Evolutionary conservation across 2,329 filamentous ascomycete genomes (phyloP), one percentile per base, ranked within the genome.

Genomic region (Colletotrichum costaricense): DNA sequence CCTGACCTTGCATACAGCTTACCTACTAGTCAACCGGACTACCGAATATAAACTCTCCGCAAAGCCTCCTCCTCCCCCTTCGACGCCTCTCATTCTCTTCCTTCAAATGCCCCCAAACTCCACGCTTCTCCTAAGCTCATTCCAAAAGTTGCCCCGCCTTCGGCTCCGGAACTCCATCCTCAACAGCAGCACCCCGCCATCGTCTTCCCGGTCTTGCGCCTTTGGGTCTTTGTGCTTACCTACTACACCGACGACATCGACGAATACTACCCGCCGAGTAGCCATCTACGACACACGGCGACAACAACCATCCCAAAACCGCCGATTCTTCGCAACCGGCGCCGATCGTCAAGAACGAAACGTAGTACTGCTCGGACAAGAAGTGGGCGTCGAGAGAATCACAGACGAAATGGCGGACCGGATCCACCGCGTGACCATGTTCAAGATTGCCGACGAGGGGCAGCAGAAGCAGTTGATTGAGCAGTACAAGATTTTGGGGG

Each of bases 341-440:
- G 42, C 16, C 33, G 33, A 35, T 49, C 42, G 42, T 49, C 42
- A 19, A n/a, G 16, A 19, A 49, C 42, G 42, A 19, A 49, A n/a
- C 16, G 42, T 49, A 19, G 7, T 49, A 19, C 19, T 49, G 2
- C 42, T 49, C 19, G 42, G 42, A 22, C 8, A 52, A 19, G 42
- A 26, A 58, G 9, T 22, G 38, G 38, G 57, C 26, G 16, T n/a
- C 24, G 38, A 58, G 24, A 42, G 16, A 49, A 57, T 19, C 14
- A 59, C 38, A 55, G 66, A 69, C 76, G 78, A 77, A 28, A 88
- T 88, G 85, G 80, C 83, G 22, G 79, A 80, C 75, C 83, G 81
- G 60, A 80, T 89, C 72, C 83, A 87, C 78, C 83, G 88, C 66
- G 79, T 87, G 46, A 89, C 88, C 75, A 84, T 89, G 83, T 89